Base-by-base conservation (phyloP, 2,329 filamentous ascomycete genomes). In the Plenodomus lindquistii region DNA sequence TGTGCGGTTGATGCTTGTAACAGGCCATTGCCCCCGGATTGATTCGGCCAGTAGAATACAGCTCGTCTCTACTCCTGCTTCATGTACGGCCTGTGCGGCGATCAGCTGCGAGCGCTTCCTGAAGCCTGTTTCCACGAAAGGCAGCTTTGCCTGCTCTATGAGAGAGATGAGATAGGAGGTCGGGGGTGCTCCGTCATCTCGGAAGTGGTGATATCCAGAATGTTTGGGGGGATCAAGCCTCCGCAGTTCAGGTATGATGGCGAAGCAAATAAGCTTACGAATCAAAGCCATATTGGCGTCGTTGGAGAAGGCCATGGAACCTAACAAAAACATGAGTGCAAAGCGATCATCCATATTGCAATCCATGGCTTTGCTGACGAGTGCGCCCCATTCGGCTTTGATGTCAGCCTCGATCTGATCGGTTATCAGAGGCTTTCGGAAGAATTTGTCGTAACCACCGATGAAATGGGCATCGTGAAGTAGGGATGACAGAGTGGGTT, bases 291-390 rank as follows among this genome's bases (percentile, higher is more conserved):
- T 73, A n/a, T 79, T 62, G 1, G 66, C 63, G 21, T 67, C 54
- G 0, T 60, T 20, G 0, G 67, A 59, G 49, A 77, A 83, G 0
- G 75, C 70, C n/a, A 83, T 59, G 0, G 73, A 55, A 1, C 71
- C 73, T 9, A 81, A 66, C 0, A 77, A 48, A 43, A 81, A 82
- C 65, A 79, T 78, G 15, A 81, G 54, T 2, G 42, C 53, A 42
- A 71, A 75, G 10, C 49, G 56, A 18, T 74, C 66, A 10, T 62
- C 21, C 2, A 13, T 16, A 0, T 42, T 49, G 1, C 61, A 59
- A 1, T 58, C 35, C 18, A 67, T 60, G 31, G 73, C 77, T 2
- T 70, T 60, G 27, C 68, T 69, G 1, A 75, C 70, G 11, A 81
- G 59, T 0, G 71, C 52, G 1, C 78, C 79, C 76, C 77, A 82